Percentiles rank a stretch among this genome's conserved stretches.
Evolutionary conservation across 2,329 filamentous ascomycete species (phyloP).

Genomic region (Tolypocladium guangdongense): DNA sequence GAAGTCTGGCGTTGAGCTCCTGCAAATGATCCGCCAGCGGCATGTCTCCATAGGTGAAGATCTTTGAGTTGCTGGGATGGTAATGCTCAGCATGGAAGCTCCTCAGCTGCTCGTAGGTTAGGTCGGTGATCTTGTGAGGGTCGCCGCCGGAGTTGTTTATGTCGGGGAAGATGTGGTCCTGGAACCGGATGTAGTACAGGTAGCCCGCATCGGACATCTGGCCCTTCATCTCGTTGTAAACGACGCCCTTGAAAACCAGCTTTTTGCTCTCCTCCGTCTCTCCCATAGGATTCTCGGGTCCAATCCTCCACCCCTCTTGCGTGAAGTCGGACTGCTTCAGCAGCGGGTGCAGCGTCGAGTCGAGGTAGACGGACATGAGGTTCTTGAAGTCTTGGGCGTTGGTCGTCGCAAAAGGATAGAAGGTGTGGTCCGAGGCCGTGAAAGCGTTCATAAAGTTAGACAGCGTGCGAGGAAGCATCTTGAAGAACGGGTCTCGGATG

Average conservation of each 20-base stretch:
- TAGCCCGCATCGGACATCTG: conserved; percentile 98
- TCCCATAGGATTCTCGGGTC: conserved; percentile 73
- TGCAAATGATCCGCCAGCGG: conserved; percentile 69
- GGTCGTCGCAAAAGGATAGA: conserved; percentile 95
- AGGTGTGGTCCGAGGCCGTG: conserved; percentile 91
- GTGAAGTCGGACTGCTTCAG: conserved; percentile 86
- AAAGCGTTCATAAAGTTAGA: conserved; percentile 99
- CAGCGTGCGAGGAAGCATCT: conserved; percentile 96
- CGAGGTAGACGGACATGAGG: conserved; percentile 90
- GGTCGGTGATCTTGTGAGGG: conserved; percentile 88
- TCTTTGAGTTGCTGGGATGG: conserved; percentile 92
- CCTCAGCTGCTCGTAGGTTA: conserved; percentile 83
- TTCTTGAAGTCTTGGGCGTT: conserved; percentile 94
- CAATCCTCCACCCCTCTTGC: conserved; percentile 94
- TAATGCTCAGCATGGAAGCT: conserved; percentile 89
- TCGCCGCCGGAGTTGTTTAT: conserved; percentile 97
- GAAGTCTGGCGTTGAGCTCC: conserved; percentile 66
- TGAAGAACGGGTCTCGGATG: conserved; percentile 98
- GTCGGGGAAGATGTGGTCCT: conserved; percentile 86
- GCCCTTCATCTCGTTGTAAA: conserved; percentile 99
- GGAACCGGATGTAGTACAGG: conserved; percentile 88
- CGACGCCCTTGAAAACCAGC: conserved; percentile 91
- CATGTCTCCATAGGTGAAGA: conserved; percentile 93
- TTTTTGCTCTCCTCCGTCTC: conserved; percentile 48
- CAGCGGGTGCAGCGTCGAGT: conserved; percentile 83